Evolutionary conservation across 2,329 filamentous ascomycete species (phyloP).

Genomic region (Aspergillus uvarum): DNA sequence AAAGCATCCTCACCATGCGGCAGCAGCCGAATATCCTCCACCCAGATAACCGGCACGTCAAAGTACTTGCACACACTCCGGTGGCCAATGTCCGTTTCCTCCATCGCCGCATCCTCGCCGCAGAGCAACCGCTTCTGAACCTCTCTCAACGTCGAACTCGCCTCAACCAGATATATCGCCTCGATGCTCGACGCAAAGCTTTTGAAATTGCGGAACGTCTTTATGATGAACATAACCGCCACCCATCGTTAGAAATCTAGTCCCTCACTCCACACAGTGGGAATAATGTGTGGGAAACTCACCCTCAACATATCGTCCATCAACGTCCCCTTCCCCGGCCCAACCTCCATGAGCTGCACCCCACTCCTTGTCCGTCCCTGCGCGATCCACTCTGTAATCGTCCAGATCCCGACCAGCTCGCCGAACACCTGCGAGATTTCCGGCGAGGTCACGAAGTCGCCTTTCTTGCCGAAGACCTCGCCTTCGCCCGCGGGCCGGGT

Average conservation of each 20-base stretch:
- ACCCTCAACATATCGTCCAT: conserved; percentile 96
- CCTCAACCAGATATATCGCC: conserved; percentile 90
- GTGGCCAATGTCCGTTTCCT: conserved; percentile 70
- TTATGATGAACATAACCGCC: not conserved
- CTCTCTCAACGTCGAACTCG: conserved; percentile 74
- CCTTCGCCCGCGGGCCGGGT: conserved; percentile 64
- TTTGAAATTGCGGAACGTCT: conserved; percentile 85
- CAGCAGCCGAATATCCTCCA: conserved; percentile 82
- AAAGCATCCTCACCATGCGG: conserved; percentile 57
- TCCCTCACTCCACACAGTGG: not conserved
- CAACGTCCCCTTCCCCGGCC: conserved; percentile 87
- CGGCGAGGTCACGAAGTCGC: conserved; percentile 94
- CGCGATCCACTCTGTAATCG: conserved; percentile 93
- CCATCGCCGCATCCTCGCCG: conserved; percentile 62
- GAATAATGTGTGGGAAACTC: conserved; percentile 34
- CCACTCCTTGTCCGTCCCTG: conserved; percentile 73
- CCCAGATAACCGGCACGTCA: conserved; percentile 78
- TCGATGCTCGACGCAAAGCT: conserved; percentile 74
- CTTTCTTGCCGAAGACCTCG: conserved; percentile 88
- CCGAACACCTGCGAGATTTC: conserved; percentile 98
- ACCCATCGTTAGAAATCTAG: conserved; percentile 8
- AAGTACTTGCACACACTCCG: conserved; percentile 74
- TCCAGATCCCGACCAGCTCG: conserved; percentile 90
- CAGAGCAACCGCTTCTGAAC: conserved; percentile 82
- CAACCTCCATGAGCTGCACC: conserved; percentile 89